These are phyloP conservation scores for Saturnispora saitoi DNA, from an alignment of 805 yeast species.

Conservation along the genomic window DNA sequence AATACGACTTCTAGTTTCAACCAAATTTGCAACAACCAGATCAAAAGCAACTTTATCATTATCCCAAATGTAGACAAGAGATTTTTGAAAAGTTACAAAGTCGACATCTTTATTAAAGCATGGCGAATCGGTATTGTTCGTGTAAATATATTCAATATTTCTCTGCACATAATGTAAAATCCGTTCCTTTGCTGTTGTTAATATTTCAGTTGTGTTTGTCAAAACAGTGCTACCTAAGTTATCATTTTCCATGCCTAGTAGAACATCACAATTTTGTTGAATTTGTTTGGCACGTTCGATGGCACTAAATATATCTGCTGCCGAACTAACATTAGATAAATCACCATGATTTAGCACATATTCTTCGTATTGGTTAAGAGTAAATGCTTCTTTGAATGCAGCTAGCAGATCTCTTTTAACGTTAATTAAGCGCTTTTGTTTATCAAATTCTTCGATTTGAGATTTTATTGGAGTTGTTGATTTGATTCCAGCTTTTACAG, in stretches of 20 bases:
- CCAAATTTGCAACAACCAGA: constrained; percentile 51
- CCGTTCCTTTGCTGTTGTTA: constrained; percentile 47
- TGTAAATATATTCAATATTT: constrained; percentile 23
- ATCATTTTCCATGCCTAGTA: constrained; percentile 63
- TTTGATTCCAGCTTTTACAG: constrained; percentile 24
- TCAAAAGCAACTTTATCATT: constrained; percentile 45
- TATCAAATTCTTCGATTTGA: constrained; percentile 20
- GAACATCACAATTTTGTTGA: constrained; percentile 56
- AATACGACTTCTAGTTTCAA: constrained; percentile 56
- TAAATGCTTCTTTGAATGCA: constrained; percentile 51
- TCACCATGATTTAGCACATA: constrained; percentile 29
- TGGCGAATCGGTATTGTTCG: constrained; percentile 10
- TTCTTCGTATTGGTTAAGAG: constrained; percentile 65
- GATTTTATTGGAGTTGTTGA: constrained; percentile 15
- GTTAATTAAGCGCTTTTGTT: constrained; percentile 28
- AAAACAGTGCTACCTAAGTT: constrained; percentile 58
- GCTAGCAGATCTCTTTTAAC: constrained; percentile 45
- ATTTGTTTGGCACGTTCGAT: constrained; percentile 56
- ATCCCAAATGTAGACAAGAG: constrained; percentile 24
- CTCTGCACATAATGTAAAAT: constrained; percentile 34
- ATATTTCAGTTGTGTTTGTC: constrained; percentile 42
- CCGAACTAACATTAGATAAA: constrained; percentile 38
- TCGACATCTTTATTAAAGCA: background rate
- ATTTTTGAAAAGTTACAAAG: constrained; percentile 22
- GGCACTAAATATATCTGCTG: constrained; percentile 45